Evolutionary conservation across 805 yeast species (phyloP).

Genomic region (Candida qinlingensis): DNA sequence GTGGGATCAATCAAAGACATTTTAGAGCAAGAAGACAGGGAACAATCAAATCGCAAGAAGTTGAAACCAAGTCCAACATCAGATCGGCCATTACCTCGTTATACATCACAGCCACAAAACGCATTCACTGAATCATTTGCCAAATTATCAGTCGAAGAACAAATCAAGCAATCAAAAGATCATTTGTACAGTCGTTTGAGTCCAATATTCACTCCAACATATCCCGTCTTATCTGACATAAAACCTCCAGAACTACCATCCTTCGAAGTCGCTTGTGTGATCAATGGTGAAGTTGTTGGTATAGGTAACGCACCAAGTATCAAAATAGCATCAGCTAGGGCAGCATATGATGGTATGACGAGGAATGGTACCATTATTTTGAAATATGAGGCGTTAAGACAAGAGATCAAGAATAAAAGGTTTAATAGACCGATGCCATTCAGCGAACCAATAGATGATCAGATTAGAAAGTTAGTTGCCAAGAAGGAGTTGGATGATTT

Average conservation of each 20-base stretch:
- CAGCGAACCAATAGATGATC: not conserved
- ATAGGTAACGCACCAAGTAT: conserved; percentile 55
- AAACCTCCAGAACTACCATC: conserved; percentile 32
- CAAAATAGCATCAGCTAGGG: conserved; percentile 71
- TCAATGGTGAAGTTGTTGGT: conserved; percentile 59
- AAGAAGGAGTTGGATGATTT: not conserved
- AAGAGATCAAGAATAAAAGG: conserved; percentile 1
- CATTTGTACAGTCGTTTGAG: conserved; percentile 59
- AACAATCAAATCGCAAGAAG: not conserved
- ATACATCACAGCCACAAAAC: not conserved
- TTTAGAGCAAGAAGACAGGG: not conserved
- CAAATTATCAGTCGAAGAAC: conserved; percentile 32
- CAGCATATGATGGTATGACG: conserved; percentile 71
- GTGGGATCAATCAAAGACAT: not conserved
- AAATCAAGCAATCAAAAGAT: conserved; percentile 47
- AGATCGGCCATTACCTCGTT: too few species aligned
- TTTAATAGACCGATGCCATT: not conserved
- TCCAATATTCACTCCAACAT: conserved; percentile 48
- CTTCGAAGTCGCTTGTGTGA: conserved; percentile 56
- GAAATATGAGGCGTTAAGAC: conserved; percentile 29
- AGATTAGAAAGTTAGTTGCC: not conserved
- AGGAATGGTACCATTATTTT: conserved; percentile 45
- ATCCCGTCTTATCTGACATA: conserved; percentile 37
- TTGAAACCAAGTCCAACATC: too few species aligned
- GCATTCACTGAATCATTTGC: not conserved